Evolutionary conservation across 73 alveolate genomes (phyloP), one percentile per base, ranked within the genome.

Genomic region (Urostyla sp.): DNA sequence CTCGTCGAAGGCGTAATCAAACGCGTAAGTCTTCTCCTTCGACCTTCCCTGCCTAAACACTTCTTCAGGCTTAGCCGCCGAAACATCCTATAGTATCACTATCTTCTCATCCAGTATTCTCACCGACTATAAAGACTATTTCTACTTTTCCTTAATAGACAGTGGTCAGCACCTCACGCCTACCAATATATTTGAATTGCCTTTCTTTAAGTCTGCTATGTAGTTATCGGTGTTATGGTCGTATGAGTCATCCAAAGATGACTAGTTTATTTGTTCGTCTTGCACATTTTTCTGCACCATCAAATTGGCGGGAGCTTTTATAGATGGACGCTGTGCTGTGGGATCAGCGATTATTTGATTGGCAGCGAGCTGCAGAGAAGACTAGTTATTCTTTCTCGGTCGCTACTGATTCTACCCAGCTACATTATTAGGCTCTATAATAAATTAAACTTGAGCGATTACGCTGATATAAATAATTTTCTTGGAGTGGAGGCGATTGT

Each of bases 1-100:
- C 76, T 94, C 95, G 66, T 91, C 95, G 45, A 94, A 87, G 8
- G 98, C 99, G 61, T 87, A 93, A 72, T 96, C 99, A 83, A 96
- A 96, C 35, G 98, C 98, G 67, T 89, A 92, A 44, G 96, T 88
- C 61, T 95, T 93, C 61, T 96, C 99, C 83, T 94, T 96, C 37
- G 98, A 85, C 79, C 98, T 81, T 54, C 82, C 86, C 45, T 88
- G 91, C 45, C 97, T 75, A 72, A 87, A 90, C 30, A 91, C 96
- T 34, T 86, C 90, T 56, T 86, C 94, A 46, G 93, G 93, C n/a
- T 53, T 66, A 23, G 80, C 74, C 5, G 73, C 93, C 26, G 88
- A 80, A 16, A 74, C 72, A 48, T 94, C 98, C 58, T 91, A 77
- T 31, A 94, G 49, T 32, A 94, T 88, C 35, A 94, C 87, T 34